These are phyloP conservation scores for Cryptosporidium viatorum DNA, from an alignment of 169 alveolate species.

Conservation along the genomic window DNA sequence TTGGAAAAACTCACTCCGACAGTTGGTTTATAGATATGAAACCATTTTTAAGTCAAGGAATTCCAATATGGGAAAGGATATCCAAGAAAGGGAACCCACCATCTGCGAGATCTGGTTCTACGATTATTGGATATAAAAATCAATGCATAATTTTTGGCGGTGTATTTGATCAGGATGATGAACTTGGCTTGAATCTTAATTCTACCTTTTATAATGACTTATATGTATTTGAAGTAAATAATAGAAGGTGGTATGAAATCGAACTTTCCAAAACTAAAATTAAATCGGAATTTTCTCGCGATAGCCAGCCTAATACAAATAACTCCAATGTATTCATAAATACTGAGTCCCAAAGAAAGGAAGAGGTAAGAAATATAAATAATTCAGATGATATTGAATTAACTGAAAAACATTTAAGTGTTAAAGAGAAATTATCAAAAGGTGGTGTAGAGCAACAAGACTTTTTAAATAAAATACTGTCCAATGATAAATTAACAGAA, in stretches of 20 bases:
- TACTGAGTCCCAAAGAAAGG: not conserved
- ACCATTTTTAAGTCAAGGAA: conserved; percentile 54
- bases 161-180: conserved; percentile 87
- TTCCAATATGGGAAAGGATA: conserved; percentile 66
- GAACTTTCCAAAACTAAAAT: conserved; percentile 5
- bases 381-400: not conserved
- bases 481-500: conserved; percentile 10
- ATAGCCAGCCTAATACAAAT: not conserved
- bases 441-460: not conserved
- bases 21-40: conserved; percentile 89
- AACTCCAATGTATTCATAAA: not conserved
- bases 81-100: conserved; percentile 64
- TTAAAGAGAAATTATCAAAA: not conserved
- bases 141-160: conserved; percentile 89
- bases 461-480: not conserved
- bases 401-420: not conserved
- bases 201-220: conserved; percentile 84
- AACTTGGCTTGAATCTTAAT: conserved; percentile 81
- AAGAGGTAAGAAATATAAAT: not conserved
- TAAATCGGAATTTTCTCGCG: not conserved
- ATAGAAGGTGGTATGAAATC: conserved; percentile 70
- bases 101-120: conserved; percentile 82
- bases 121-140: conserved; percentile 81
- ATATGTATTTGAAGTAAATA: conserved; percentile 81
- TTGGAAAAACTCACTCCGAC: conserved; percentile 85